Base-by-base conservation (phyloP, 208 protist species). In the Trypanosoma cruzi region DNA sequence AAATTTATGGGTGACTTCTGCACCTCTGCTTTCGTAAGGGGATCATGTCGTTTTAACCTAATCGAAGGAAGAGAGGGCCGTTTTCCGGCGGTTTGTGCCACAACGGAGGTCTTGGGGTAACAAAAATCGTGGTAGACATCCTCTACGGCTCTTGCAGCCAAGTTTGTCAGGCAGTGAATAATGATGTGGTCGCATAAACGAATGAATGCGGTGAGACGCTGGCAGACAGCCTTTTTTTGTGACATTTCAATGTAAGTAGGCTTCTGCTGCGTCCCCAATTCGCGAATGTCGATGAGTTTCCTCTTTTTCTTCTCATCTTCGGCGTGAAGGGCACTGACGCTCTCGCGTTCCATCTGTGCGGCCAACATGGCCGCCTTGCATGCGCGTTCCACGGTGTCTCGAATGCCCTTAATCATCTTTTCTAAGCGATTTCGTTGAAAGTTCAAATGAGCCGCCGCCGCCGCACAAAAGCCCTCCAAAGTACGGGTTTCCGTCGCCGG, bases 141-240 rank as follows among this genome's bases (percentile, higher is more conserved):
- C 50, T 81, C 65, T 1, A 98, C 73, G n/a, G 92, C 86, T 60
- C 92, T 92, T 44, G 86, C 73, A 5, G 89, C 86, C 24, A 98
- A 84, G 24, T 69, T 64, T 3, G 93, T 96, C 20, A 99, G 63
- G 63, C 90, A 93, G 73, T 94, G 83, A 53, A 97, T 90, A 60
- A 98, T 82, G 40, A 98, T 83, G 81, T 98, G 98, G 79, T 99
- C 97, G 64, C 89, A 96, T 40, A 99, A 82, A 49, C 87, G 82
- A 61, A 99, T 98, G 75, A 98, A 98, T 64, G 89, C 85, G 5
- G 93, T 95, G 32, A 98, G 87, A 6, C 93, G 92, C 37, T 87
- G 80, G 80, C 95, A 98, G 28, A 89, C 91, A 1, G 90, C 86
- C 74, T 94, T 93, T 46, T 90, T 92, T 78, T 97, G 90, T 22